Evolutionary conservation across 2,329 filamentous ascomycete species (phyloP).

Genomic region (Aspergillus amoenus): DNA sequence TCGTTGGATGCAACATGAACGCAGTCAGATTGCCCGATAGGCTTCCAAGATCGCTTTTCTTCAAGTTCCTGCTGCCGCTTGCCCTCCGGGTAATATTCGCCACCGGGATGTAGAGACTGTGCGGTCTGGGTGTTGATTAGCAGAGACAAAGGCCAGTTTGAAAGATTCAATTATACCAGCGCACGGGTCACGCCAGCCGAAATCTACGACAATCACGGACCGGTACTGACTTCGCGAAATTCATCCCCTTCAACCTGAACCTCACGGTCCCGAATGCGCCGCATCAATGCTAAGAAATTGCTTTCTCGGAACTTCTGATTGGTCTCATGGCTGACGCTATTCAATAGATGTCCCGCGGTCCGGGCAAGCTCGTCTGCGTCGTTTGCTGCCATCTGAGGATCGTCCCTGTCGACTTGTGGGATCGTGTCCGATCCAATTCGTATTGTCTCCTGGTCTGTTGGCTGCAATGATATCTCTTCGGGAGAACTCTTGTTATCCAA

Average conservation of each 20-base stretch:
- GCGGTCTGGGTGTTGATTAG: constrained; percentile 38
- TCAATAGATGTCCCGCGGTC: constrained; percentile 69
- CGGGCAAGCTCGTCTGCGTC: constrained; percentile 68
- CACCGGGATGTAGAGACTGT: constrained; percentile 50
- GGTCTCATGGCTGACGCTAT: constrained; percentile 66
- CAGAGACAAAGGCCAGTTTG: constrained; percentile 29
- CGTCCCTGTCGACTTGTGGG: constrained; percentile 33
- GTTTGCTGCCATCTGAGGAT: constrained; percentile 32
- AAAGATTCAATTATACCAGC: constrained; percentile 38
- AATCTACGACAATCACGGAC: constrained; percentile 38
- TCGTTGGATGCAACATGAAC: constrained; percentile 12
- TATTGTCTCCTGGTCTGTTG: constrained; percentile 25
- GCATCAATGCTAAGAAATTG: constrained; percentile 74
- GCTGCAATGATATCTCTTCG: constrained; percentile 11
- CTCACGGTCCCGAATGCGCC: constrained; percentile 69
- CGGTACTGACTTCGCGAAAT: constrained; percentile 48
- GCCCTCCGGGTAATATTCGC: constrained; percentile 44
- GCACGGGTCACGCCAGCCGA: constrained; percentile 35
- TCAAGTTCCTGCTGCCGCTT: constrained; percentile 14
- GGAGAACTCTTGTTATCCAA: background rate
- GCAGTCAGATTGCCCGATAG: background rate
- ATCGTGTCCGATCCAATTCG: constrained; percentile 48
- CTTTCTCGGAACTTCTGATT: constrained; percentile 76
- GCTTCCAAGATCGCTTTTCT: constrained; percentile 4
- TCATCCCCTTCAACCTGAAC: constrained; percentile 70